Percentiles rank a stretch among this genome's conserved stretches.
Evolutionary conservation across 2,329 filamentous ascomycete species (phyloP).

Genomic region (Elsinoe perseae): DNA sequence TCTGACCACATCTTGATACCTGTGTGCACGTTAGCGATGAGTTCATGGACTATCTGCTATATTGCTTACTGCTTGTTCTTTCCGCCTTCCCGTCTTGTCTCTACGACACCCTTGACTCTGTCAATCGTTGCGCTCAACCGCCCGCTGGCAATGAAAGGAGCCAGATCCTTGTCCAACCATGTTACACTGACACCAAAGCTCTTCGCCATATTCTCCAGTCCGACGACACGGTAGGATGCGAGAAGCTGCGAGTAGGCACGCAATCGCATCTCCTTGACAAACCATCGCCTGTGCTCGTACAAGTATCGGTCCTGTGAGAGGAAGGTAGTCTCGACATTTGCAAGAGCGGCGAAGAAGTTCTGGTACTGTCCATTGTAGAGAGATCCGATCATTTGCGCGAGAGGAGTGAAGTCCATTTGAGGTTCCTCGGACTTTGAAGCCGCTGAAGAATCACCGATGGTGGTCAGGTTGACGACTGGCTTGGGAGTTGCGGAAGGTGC

Average conservation of each 20-base stretch:
- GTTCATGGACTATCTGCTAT: not conserved
- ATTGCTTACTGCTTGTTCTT: constrained; percentile 81
- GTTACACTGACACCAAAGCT: constrained; percentile 97
- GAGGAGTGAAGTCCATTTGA: constrained; percentile 78
- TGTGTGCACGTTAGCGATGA: constrained; percentile 17
- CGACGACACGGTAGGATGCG: constrained; percentile 94
- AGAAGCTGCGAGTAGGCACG: constrained; percentile 94
- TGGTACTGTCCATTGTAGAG: constrained; percentile 92
- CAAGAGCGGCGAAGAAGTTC: constrained; percentile 84
- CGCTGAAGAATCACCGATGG: constrained; percentile 56
- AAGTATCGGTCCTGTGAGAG: constrained; percentile 90
- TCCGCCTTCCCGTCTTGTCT: constrained; percentile 94
- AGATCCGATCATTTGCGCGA: constrained; percentile 81
- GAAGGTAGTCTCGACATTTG: constrained; percentile 86
- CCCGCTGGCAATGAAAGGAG: constrained; percentile 91
- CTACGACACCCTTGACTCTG: constrained; percentile 91
- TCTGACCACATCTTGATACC: constrained; percentile 90
- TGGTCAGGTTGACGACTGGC: constrained; percentile 80
- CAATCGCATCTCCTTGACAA: constrained; percentile 95
- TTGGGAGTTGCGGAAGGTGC: constrained; percentile 43
- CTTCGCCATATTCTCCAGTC: constrained; percentile 92
- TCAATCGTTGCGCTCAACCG: constrained; percentile 96
- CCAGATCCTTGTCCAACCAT: constrained; percentile 89
- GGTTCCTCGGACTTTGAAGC: constrained; percentile 72
- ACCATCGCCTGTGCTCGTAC: constrained; percentile 93